Evolutionary conservation across 1,284 basidiomycete genomes (phyloP), one percentile per base, ranked within the genome.

Genomic region (Cyathus pygmaeus): DNA sequence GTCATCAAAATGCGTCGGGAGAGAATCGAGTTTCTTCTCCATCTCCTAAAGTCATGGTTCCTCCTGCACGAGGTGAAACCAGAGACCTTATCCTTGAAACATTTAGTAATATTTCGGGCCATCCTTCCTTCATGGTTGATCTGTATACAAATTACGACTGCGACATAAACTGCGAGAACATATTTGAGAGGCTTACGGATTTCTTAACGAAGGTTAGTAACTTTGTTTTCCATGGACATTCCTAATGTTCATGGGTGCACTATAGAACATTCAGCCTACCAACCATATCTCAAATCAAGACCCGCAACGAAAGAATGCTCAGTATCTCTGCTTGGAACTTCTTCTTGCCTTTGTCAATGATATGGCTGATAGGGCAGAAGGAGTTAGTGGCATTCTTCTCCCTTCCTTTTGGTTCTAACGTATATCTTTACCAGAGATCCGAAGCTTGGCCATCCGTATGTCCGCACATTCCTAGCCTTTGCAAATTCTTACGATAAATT

Each of bases 141-240:
- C 83, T 99, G 11, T 99, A 95, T 82, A 86, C 90, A 60, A 99
- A 99, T 77, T 99, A 98, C 77, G 98, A 99, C 76, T 99, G 96
- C 74, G 94, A 98, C 71, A 90, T 94, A 64, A 96, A 99, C 72
- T 96, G 94, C 77, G 96, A 99, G 80, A 96, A 99, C 74, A 80
- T 99, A 60, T 98, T 97, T 71, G 96, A 99, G 74, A 85, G 94
- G 9, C 79, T 99, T n/a, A 83, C 98, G 59, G 91, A 91, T 23
- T 99, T 99, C 78, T 81, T 98, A 64, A 94, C 93, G 2, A 91
- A 92, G 85, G 94, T 39, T 60, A 4, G 3, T 27, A 11, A 41
- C 17, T 29, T 36, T 42, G 60, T 57, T 29, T 41, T 30, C 15
- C 33, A 36, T 36, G 7, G 33, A 36, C 33, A n/a, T n/a, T n/a